Conservation (phyloP, 345 rosid genomes). For the Raphanus raphanistrum region DNA sequence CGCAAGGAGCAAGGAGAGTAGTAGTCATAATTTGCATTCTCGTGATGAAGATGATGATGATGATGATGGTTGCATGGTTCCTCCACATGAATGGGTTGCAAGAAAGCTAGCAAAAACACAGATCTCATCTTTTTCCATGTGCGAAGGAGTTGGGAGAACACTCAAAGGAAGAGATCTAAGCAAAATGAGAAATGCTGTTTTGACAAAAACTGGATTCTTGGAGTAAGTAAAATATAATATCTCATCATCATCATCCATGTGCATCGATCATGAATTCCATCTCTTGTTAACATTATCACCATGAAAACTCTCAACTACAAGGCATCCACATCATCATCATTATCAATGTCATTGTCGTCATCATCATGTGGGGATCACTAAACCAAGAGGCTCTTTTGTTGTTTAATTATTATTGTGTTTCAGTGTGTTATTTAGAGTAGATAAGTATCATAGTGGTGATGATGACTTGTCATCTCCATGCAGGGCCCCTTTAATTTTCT, state of each 20-base stretch:
- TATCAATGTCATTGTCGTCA: constrained; percentile 45
- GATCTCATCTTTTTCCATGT: constrained; percentile 85
- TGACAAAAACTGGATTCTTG: constrained; percentile 86
- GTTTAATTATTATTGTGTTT: constrained; percentile 18
- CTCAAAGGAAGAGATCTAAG: constrained; percentile 98
- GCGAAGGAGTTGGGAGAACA: constrained; percentile 92
- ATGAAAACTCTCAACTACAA: constrained; percentile 32
- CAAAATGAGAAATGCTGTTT: constrained; percentile 80
- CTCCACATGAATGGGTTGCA: constrained; percentile 98
- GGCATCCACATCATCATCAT: constrained; percentile 42
- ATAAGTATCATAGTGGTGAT: constrained; percentile 43
- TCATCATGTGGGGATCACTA: constrained; percentile 48
- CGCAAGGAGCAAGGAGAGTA: constrained; percentile 26
- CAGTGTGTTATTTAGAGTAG: constrained; percentile 27
- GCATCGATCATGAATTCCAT: constrained; percentile 24
- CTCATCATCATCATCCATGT: constrained; percentile 30
- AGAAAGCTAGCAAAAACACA: constrained; percentile 73
- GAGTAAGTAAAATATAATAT: constrained; percentile 46
- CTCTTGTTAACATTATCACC: constrained; percentile 32
- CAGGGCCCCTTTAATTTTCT: constrained; percentile 41
- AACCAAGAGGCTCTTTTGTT: constrained; percentile 29
- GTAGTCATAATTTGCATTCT: constrained; percentile 29
- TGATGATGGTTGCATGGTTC: constrained; percentile 54
- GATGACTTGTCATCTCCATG: constrained; percentile 39
- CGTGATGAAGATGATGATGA: constrained; percentile 41